Evolutionary conservation across 257 asterid species (phyloP).

Genomic region (Phtheirospermum japonicum): DNA sequence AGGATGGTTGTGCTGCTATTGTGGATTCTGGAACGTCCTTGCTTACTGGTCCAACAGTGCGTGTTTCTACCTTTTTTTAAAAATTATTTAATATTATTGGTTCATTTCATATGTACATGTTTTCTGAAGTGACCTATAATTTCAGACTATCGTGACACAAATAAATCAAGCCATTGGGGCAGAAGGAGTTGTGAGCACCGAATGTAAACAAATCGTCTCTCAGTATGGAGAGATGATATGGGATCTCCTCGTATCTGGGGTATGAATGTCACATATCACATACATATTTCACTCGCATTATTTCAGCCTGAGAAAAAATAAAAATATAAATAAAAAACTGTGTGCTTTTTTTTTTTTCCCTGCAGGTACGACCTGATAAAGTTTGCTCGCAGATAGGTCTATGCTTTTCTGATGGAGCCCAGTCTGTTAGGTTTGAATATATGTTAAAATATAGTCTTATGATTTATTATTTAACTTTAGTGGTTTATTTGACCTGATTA

Average conservation of each 20-base stretch:
- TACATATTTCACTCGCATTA: not conserved
- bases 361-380: conserved; percentile 71
- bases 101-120: not conserved
- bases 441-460: too few species aligned
- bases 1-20: conserved; percentile 87
- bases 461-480: not conserved
- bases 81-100: not conserved
- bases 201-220: conserved; percentile 71
- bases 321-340: not conserved
- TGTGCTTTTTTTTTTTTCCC: not conserved
- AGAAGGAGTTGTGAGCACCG: conserved; percentile 77
- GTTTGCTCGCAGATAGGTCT: conserved; percentile 74
- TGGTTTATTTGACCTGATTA: conserved; percentile 14
- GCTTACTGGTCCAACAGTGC: conserved; percentile 89
- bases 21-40: conserved; percentile 96
- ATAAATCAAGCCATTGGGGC: conserved; percentile 95
- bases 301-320: too few species aligned
- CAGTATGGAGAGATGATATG: conserved; percentile 81
- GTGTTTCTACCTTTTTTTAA: conserved; percentile 25
- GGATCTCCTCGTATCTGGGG: conserved; percentile 82
- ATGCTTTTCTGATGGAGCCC: conserved; percentile 49
- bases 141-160: conserved; percentile 74
- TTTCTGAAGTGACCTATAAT: conserved; percentile 6
- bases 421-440: conserved; percentile 51
- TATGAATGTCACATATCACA: conserved; percentile 13